These are phyloP conservation scores for Nevesoporus exiguus DNA, from an alignment of 768 basidiomycete genomes.

Conservation along the genomic window DNA sequence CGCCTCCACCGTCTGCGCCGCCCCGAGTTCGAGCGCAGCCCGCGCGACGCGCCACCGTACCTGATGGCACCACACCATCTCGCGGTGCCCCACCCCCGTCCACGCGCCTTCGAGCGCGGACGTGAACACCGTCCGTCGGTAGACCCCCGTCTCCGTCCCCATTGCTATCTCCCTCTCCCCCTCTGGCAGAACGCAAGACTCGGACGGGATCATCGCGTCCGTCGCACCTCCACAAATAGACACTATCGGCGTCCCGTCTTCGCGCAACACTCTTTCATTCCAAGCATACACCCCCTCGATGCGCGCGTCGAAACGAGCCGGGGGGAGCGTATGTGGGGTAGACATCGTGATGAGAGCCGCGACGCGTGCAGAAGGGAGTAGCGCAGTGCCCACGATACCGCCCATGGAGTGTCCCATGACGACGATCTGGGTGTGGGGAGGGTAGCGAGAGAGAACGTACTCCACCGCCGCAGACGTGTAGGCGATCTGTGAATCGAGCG, in stretches of 20 bases:
- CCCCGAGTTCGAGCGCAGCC: slow-evolving; percentile 65
- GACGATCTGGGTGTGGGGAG: slow-evolving; percentile 57
- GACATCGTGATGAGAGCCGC: slow-evolving; percentile 93
- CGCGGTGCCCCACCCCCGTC: slow-evolving; percentile 93
- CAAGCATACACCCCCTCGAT: slow-evolving; percentile 70
- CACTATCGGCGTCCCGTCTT: slow-evolving; percentile 62
- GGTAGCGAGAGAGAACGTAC: slow-evolving; percentile 80
- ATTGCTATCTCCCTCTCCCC: not conserved
- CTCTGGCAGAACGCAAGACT: slow-evolving; percentile 67
- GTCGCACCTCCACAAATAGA: slow-evolving; percentile 91
- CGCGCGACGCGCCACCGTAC: slow-evolving; percentile 87
- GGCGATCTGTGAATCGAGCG: slow-evolving; percentile 74
- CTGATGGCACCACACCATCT: slow-evolving; percentile 99
- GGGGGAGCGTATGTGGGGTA: slow-evolving; percentile 85
- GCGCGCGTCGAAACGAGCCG: slow-evolving; percentile 79
- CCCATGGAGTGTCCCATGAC: slow-evolving; percentile 98
- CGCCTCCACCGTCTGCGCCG: slow-evolving; percentile 17
- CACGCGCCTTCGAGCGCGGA: slow-evolving; percentile 87
- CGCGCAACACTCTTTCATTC: slow-evolving; percentile 39
- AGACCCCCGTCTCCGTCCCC: slow-evolving; percentile 32
- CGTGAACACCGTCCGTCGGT: slow-evolving; percentile 72
- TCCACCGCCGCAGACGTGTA: slow-evolving; percentile 70
- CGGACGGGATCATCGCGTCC: slow-evolving; percentile 90
- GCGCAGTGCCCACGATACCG: slow-evolving; percentile 80
- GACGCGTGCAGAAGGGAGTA: slow-evolving; percentile 65